phyloP scores from a whole-genome alignment of 805 yeast genomes.

The Yarrowia keelungensis region DNA sequence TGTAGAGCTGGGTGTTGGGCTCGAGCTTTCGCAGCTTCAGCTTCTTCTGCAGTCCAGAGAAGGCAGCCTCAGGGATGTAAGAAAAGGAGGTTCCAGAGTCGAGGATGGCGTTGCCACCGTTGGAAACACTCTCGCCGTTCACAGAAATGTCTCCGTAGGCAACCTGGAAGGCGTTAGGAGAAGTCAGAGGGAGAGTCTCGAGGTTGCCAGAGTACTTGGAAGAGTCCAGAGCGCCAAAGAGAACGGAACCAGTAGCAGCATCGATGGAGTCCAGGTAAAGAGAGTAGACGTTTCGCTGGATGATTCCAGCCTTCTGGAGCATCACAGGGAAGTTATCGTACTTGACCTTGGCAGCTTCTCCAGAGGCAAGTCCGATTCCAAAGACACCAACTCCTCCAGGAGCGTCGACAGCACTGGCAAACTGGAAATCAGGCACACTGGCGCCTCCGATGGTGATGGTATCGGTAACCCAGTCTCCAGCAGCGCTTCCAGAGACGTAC shows the following conservation, averaged over 20 bases:
- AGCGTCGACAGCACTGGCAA: slow-evolving; percentile 40
- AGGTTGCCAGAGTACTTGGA: slow-evolving; percentile 53
- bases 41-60: background rate
- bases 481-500: slow-evolving; percentile 53
- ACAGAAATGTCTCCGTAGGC: slow-evolving; percentile 22
- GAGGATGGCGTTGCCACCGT: slow-evolving; percentile 51
- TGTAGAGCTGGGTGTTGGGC: slow-evolving; percentile 31
- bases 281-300: slow-evolving; percentile 53
- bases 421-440: slow-evolving; percentile 50
- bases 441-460: slow-evolving; percentile 58
- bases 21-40: slow-evolving; percentile 1
- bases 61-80: slow-evolving; percentile 53
- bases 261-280: slow-evolving; percentile 51
- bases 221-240: slow-evolving; percentile 55
- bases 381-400: slow-evolving; percentile 39
- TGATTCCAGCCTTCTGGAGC: slow-evolving; percentile 51
- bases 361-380: slow-evolving; percentile 42
- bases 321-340: slow-evolving; percentile 45
- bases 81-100: slow-evolving; percentile 66
- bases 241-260: slow-evolving; percentile 49
- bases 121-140: slow-evolving; percentile 40
- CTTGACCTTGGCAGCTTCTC: slow-evolving; percentile 41
- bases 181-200: slow-evolving; percentile 43
- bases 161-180: slow-evolving; percentile 19
- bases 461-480: slow-evolving; percentile 68